phyloP scores from a whole-genome alignment of 2,329 filamentous ascomycete genomes.

The Malbranchea zuffiana region DNA sequence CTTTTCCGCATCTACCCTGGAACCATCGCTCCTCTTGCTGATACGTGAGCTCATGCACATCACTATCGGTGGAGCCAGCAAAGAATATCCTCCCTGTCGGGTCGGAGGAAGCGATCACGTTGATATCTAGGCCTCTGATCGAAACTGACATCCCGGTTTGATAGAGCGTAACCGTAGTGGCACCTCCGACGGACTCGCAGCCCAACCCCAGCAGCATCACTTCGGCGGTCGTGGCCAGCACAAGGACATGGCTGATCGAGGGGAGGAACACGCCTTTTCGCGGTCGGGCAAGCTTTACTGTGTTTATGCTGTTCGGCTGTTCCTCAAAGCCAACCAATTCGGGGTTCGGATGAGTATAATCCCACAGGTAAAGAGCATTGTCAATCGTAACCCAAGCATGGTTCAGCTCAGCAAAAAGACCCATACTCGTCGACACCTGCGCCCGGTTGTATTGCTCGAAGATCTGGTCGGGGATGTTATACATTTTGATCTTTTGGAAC shows the following conservation, averaged over 20 bases:
- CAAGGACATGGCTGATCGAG: slow-evolving; percentile 75
- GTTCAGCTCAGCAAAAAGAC: slow-evolving; percentile 84
- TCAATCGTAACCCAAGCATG: slow-evolving; percentile 95
- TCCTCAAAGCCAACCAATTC: slow-evolving; percentile 89
- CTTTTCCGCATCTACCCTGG: slow-evolving; percentile 71
- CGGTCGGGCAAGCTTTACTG: slow-evolving; percentile 78
- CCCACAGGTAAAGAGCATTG: slow-evolving; percentile 93
- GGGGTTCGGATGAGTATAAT: slow-evolving; percentile 86
- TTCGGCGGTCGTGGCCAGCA: slow-evolving; percentile 75
- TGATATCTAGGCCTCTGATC: slow-evolving; percentile 64
- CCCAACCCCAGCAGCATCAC: slow-evolving; percentile 80
- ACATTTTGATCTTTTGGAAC: slow-evolving; percentile 76
- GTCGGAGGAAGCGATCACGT: slow-evolving; percentile 63
- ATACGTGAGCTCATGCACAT: slow-evolving; percentile 89
- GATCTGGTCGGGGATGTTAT: slow-evolving; percentile 81
- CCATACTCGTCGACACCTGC: slow-evolving; percentile 84
- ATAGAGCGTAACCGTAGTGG: slow-evolving; percentile 66
- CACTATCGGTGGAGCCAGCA: slow-evolving; percentile 65
- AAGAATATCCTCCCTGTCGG: slow-evolving; percentile 89
- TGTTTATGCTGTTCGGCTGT: slow-evolving; percentile 73
- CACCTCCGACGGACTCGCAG: slow-evolving; percentile 52
- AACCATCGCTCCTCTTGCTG: slow-evolving; percentile 98
- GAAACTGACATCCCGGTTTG: slow-evolving; percentile 77
- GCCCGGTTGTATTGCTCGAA: slow-evolving; percentile 86
- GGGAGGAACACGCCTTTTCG: slow-evolving; percentile 78